phyloP scores from a whole-genome alignment of 2,329 filamentous ascomycete genomes.

The Hypocreales sp. region DNA sequence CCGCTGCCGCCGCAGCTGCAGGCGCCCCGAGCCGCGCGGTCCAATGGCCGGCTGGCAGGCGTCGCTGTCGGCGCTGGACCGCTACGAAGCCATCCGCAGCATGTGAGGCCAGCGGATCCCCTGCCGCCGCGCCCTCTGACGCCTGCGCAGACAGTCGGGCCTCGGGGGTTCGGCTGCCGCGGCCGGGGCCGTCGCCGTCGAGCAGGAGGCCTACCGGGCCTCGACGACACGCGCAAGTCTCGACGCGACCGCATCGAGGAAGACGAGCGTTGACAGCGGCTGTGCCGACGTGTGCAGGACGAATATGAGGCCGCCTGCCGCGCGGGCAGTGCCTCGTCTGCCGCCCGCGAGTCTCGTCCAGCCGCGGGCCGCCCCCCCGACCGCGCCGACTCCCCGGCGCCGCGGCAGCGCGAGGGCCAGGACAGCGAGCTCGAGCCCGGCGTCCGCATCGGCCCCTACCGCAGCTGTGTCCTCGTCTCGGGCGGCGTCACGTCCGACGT shows the following conservation, averaged over 20 bases:
- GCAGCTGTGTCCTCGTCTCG: slow-evolving; percentile 36
- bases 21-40: too few species aligned
- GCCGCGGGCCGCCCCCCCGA: not conserved
- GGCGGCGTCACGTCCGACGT: slow-evolving; percentile 70
- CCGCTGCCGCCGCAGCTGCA: too few species aligned
- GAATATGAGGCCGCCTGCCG: slow-evolving; percentile 37
- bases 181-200: slow-evolving; percentile 45
- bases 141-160: slow-evolving; percentile 5
- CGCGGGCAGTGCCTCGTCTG: too few species aligned
- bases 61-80: slow-evolving; percentile 38
- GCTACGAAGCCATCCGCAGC: slow-evolving; percentile 46
- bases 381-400: not conserved
- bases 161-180: too few species aligned
- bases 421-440: too few species aligned
- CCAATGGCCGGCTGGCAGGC: slow-evolving; percentile 39
- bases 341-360: too few species aligned
- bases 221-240: slow-evolving; percentile 40
- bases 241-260: not conserved
- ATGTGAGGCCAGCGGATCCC: slow-evolving; percentile 16
- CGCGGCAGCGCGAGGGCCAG: slow-evolving; percentile 1
- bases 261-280: too few species aligned
- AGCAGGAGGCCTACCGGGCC: slow-evolving; percentile 46
- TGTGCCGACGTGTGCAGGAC: too few species aligned
- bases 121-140: not conserved
- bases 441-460: slow-evolving; percentile 36